These are phyloP conservation scores for Pseudozyma thailandica DNA, from an alignment of 1,284 basidiomycete species.

Conservation along the genomic window DNA sequence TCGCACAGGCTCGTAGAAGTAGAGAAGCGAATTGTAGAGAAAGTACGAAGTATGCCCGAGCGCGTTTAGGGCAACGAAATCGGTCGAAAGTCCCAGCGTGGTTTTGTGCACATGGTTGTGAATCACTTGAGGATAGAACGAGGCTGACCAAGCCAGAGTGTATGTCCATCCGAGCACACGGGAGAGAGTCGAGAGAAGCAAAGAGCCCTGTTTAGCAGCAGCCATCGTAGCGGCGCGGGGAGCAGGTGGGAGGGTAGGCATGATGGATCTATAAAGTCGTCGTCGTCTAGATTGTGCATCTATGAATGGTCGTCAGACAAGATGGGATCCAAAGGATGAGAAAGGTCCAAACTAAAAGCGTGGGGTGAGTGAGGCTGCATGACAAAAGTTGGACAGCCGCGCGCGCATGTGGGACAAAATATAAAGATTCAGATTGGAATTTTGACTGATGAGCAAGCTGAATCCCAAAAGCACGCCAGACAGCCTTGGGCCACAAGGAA, in stretches of 20 bases:
- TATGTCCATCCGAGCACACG: slow-evolving; percentile 61
- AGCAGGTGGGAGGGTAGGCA: neutral
- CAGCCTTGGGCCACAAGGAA: no score
- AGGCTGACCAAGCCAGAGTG: slow-evolving; percentile 54
- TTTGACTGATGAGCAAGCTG: no score
- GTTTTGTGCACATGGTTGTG: slow-evolving; percentile 41
- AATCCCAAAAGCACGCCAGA: no score
- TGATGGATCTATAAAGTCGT: no score
- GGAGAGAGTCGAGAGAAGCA: slow-evolving; percentile 34
- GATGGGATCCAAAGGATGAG: no score
- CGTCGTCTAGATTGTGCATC: no score
- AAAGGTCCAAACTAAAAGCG: no score
- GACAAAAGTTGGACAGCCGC: no score
- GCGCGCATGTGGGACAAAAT: no score
- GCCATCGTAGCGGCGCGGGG: neutral
- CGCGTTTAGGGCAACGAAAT: slow-evolving; percentile 58
- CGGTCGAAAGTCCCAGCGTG: slow-evolving; percentile 48
- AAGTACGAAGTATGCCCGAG: slow-evolving; percentile 58
- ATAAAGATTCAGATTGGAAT: no score
- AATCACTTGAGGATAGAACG: slow-evolving; percentile 64
- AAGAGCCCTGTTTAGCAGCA: neutral
- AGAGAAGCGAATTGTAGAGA: slow-evolving; percentile 44
- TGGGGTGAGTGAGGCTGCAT: no score
- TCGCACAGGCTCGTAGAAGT: slow-evolving; percentile 38
- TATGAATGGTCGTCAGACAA: no score